phyloP scores from a whole-genome alignment of 2,329 filamentous ascomycete species.

The Shiraia bambusicola region DNA sequence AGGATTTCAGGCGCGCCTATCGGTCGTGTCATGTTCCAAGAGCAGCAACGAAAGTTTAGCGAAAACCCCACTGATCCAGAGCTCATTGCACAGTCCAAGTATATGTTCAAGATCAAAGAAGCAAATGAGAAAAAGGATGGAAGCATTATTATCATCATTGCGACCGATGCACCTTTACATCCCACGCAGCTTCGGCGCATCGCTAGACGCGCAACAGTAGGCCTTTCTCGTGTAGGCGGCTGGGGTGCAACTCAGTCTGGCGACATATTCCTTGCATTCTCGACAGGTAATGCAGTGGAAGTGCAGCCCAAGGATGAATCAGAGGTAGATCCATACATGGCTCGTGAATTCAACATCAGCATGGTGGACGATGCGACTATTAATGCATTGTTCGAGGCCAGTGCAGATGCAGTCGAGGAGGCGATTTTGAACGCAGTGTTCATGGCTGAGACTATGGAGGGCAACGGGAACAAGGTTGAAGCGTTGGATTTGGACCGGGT shows the following conservation, averaged over 20 bases:
- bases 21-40: conserved; percentile 57
- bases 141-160: conserved; percentile 64
- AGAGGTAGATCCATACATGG: conserved; percentile 37
- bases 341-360: conserved; percentile 49
- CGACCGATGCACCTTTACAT: conserved; percentile 63
- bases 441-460: conserved; percentile 61
- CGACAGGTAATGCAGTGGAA: conserved; percentile 58
- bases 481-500: conserved; percentile 38
- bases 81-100: conserved; percentile 28
- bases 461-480: conserved; percentile 50
- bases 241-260: conserved; percentile 64
- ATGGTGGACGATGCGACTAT: conserved; percentile 61
- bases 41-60: conserved; percentile 44
- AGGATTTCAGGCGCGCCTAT: conserved; percentile 63
- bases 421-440: conserved; percentile 65
- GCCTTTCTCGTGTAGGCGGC: conserved; percentile 61
- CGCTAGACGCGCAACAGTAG: conserved; percentile 63
- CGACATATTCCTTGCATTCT: conserved; percentile 68
- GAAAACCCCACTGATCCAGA: conserved; percentile 31
- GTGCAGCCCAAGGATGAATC: conserved; percentile 43
- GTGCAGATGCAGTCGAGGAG: conserved; percentile 64
- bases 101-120: conserved; percentile 31
- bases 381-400: conserved; percentile 63
- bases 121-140: conserved; percentile 59
- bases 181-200: conserved; percentile 59